These are phyloP conservation scores for Trametes cinnabarina DNA, from an alignment of 768 basidiomycete species.

Conservation along the genomic window DNA sequence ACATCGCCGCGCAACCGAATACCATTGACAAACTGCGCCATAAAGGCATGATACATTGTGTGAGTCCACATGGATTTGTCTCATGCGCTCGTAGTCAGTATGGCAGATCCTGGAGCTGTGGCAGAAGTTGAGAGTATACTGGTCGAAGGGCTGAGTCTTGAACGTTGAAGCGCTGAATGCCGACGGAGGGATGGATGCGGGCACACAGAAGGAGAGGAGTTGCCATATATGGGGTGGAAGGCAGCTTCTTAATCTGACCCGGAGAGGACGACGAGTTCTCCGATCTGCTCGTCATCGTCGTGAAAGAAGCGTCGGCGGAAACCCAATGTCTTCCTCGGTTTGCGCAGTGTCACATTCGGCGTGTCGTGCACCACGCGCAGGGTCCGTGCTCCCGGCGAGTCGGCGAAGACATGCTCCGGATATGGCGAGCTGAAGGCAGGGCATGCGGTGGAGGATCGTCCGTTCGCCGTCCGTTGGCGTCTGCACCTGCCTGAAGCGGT, in stretches of 20 bases:
- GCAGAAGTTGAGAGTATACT: neutral
- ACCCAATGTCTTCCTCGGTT: neutral
- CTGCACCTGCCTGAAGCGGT: constrained; percentile 4
- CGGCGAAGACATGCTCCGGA: neutral
- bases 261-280: neutral
- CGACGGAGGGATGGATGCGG: neutral
- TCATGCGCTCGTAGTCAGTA: neutral
- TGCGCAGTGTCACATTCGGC: neutral
- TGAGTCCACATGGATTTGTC: too few species aligned
- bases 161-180: neutral
- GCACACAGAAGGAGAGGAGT: neutral
- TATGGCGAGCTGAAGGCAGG: neutral
- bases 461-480: constrained; percentile 10
- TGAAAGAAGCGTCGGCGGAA: neutral
- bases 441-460: constrained; percentile 11
- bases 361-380: constrained; percentile 1
- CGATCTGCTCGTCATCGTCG: constrained; percentile 3
- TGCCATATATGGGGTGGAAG: neutral
- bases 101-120: neutral
- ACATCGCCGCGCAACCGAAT: neutral
- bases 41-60: too few species aligned
- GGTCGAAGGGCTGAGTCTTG: neutral
- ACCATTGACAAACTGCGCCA: neutral
- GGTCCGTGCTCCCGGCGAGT: neutral
- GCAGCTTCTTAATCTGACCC: neutral